Evolutionary conservation across 345 rosid genomes (phyloP), one percentile per base, ranked within the genome.

Genomic region (Syzygium jambos): DNA sequence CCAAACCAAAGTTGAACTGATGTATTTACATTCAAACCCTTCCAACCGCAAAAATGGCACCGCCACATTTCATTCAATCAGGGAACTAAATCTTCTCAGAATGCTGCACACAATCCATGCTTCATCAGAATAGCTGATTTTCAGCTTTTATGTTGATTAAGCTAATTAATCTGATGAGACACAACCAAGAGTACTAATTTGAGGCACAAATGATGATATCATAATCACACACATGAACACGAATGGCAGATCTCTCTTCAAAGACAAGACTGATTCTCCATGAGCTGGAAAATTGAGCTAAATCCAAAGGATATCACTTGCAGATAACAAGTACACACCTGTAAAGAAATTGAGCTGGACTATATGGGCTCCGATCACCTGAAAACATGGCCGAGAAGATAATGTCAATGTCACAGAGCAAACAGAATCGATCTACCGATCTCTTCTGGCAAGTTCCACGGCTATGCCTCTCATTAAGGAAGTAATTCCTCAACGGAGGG

Each of bases 311-410:
- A 29, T 23, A 16, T 80, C 41, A 17, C n/a, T 51, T 63, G n/a
- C 27, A 16, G 38, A 57, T 54, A 90, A 54, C 59, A 89, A 27
- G 52, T 80, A 87, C 83, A 87, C 78, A 96, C 98, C 99, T 97
- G 93, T 93, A 92, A 85, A 97, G 98, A 89, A 97, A 96, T 92
- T 92, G 97, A 85, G 97, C 98, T 4, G 99, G 98, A 86, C 96
- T 97, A 87, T 93, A 96, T 5, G 99, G 98, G 51, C 91, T 87
- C 52, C 93, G 91, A 87, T 95, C 97, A 80, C 97, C 98, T 0
- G 98, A 97, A 88, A 93, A 96, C 92, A 94, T 94, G 29, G 98
- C 96, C 0, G 96, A 93, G 90, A 93, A 95, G 85, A 95, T 89
- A 41, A 90, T 92, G 92, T 93, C 91, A 87, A 97, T 89, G 51